Base-by-base conservation (phyloP, 2,329 filamentous ascomycete species). In the Alternaria arbusti region DNA sequence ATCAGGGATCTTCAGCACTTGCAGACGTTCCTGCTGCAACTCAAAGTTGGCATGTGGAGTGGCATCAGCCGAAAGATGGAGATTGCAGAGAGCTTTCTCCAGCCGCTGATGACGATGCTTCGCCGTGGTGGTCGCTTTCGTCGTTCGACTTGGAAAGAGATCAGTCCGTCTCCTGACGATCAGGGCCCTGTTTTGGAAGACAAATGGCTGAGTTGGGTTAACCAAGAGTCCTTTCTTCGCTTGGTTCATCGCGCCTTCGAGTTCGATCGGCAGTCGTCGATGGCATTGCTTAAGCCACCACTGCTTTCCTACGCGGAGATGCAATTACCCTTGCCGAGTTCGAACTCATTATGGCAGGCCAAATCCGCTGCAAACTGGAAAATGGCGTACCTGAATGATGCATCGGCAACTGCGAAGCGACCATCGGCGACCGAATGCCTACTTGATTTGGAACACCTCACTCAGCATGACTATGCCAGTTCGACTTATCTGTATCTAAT, bases 221-320 rank as follows among this genome's bases (percentile, higher is more conserved):
- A 87, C 50, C 82, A 86, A 63, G 90, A 92, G 72, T 88, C 87
- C 4, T 91, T 87, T 80, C 91, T 91, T 74, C 85, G 89, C 80
- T 85, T 93, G 3, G 86, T 87, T 4, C 89, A 90, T 63, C 88
- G 90, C 71, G 81, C 87, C 13, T 90, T 90, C 67, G 78, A 90
- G 6, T 85, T 89, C 60, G 90, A 93, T 70, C 84, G 88, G 0
- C 88, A 91, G 64, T 84, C 86, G 5, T 91, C 90, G 3, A 90
- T 93, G 81, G 87, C 88, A 1, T 83, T 90, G 5, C 82, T 91
- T 57, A 88, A 86, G 22, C 89, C 86, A 62, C 88, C 89, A 0
- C 81, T 88, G 20, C 87, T 92, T 67, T 90, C 90, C 0, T 93
- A 91, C 70, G 85, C 89, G 0, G 91, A 93, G 70, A 80, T 93